Conservation (phyloP, 148 eudicot genomes). For the Selenicereus undatus region DNA sequence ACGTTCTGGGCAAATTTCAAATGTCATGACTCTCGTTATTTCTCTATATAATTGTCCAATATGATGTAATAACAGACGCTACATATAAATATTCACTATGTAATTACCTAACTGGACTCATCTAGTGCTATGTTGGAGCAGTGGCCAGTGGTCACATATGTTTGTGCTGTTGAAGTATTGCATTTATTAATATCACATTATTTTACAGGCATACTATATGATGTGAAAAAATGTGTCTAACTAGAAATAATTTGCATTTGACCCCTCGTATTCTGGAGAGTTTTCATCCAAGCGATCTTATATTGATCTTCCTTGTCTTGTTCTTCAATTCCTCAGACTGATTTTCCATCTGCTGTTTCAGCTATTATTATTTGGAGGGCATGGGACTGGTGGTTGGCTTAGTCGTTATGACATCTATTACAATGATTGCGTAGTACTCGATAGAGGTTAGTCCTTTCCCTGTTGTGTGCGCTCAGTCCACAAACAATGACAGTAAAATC, state of each 20-base stretch:
- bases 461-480: not conserved
- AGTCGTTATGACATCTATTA: slow-evolving; percentile 92
- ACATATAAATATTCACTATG: too few relatives aligned
- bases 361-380: slow-evolving; percentile 96
- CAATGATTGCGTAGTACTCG: slow-evolving; percentile 83
- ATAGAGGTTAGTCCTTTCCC: slow-evolving; percentile 66
- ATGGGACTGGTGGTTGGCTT: slow-evolving; percentile 97
- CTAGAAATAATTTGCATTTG: not conserved
- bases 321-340: slow-evolving; percentile 3
- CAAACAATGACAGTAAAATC: not conserved
- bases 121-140: too few relatives aligned
- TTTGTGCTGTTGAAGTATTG: too few relatives aligned
- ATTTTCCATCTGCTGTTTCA: slow-evolving; percentile 33
- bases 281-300: slow-evolving; percentile 2
- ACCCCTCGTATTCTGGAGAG: not conserved
- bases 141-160: too few relatives aligned
- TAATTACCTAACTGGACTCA: too few relatives aligned
- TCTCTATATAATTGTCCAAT: too few relatives aligned
- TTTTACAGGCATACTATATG: too few relatives aligned
- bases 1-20: too few relatives aligned
- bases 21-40: too few relatives aligned
- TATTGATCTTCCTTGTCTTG: slow-evolving; percentile 7
- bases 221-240: too few relatives aligned
- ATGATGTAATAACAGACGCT: too few relatives aligned
- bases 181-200: too few relatives aligned